Evolutionary conservation across 306 rosid species (phyloP), one percentile per base, ranked within the genome.

Genomic region (Cucumis cinereus): DNA sequence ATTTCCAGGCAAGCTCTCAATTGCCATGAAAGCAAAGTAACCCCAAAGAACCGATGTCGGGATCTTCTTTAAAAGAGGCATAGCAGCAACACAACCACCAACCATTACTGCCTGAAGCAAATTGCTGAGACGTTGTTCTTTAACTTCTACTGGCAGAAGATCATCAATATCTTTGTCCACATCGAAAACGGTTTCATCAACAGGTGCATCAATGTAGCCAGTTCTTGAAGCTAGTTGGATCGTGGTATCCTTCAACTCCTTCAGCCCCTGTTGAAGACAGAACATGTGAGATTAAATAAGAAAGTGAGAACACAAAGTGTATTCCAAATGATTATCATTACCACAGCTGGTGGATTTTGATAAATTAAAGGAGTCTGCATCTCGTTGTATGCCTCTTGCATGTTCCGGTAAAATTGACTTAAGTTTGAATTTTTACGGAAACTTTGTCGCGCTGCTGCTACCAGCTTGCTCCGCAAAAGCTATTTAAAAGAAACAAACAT

Each of bases 31-130:
- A 81, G 98, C 96, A 82, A 93, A 93, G 85, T 93, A 93, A 38
- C 98, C 98, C 98, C 98, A 93, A 28, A 93, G 98, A 76, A 93
- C 98, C 40, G 98, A 86, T 35, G 96, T 89, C 13, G 98, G 97
- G 81, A 93, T 93, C 86, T 84, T 91, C 89, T 88, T 93, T 84
- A 93, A 83, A 79, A 93, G 73, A 77, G 98, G 98, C 98, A 93
- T 93, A 17, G 98, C 98, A 80, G 86, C 97, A 43, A 93, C 91
- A 84, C 98, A 93, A 71, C 82, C 83, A 56, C 83, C 93, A 58
- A 88, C 93, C 93, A 93, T 88, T 58, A 84, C 78, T 78, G 98
- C 87, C 83, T 93, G 98, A 57, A 91, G 91, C 66, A 91, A 83
- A 86, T 93, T 91, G 87, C 98, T 93, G 83, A 93, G 86, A 45